Evolutionary conservation across 2,329 filamentous ascomycete genomes (phyloP).

Genomic region (Ascochyta lentis): DNA sequence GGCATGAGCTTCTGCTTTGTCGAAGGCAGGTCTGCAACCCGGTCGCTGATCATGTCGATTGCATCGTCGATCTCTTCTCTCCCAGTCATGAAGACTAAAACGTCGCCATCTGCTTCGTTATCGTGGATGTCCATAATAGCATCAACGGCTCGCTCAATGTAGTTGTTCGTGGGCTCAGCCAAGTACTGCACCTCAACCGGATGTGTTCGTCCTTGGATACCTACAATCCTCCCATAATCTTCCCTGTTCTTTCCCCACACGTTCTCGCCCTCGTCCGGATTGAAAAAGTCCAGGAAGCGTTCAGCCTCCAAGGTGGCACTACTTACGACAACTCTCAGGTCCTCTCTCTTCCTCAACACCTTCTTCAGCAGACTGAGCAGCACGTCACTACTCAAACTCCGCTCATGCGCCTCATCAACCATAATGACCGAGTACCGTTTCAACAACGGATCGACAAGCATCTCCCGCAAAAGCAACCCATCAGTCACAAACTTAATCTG

Average conservation of each 20-base stretch:
- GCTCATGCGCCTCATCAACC: constrained; percentile 96
- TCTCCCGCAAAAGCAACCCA: constrained; percentile 87
- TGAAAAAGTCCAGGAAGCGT: constrained; percentile 82
- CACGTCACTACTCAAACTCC: constrained; percentile 90
- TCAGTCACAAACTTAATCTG: constrained; percentile 96
- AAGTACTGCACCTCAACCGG: constrained; percentile 88
- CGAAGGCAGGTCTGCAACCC: constrained; percentile 67
- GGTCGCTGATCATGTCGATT: constrained; percentile 79
- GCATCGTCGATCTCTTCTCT: constrained; percentile 89
- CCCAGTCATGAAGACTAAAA: constrained; percentile 90
- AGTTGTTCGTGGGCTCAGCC: constrained; percentile 79
- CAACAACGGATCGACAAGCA: constrained; percentile 87
- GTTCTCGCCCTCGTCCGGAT: constrained; percentile 51
- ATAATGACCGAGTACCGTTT: constrained; percentile 95
- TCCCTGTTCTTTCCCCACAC: constrained; percentile 49
- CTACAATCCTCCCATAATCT: constrained; percentile 71
- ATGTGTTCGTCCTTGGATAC: constrained; percentile 84
- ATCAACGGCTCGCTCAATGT: constrained; percentile 80
- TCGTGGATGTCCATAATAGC: constrained; percentile 88
- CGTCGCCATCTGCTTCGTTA: constrained; percentile 81
- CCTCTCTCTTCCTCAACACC: constrained; percentile 78
- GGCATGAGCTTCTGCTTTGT: constrained; percentile 68
- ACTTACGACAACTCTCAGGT: constrained; percentile 87
- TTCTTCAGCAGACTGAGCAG: constrained; percentile 91
- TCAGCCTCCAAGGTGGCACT: constrained; percentile 93